Conservation (phyloP, 78 protist genomes). For the Capsaspora owczarzaki region DNA sequence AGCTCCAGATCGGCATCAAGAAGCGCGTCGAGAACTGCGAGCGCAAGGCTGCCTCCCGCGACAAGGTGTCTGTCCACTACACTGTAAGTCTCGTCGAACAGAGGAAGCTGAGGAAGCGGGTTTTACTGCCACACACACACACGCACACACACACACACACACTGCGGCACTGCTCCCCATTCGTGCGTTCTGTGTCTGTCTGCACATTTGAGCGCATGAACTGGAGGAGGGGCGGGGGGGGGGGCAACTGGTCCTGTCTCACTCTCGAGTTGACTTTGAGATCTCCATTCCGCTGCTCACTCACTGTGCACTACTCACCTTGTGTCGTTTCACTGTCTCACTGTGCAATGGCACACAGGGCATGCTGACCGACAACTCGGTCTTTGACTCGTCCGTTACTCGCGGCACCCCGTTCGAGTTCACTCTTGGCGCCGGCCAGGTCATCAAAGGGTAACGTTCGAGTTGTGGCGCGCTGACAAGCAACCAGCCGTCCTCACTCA, state of each 20-base stretch:
- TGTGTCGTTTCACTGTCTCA: not conserved
- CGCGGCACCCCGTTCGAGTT: slow-evolving; percentile 21
- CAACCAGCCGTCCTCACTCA: not conserved
- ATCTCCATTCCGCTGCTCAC: not conserved
- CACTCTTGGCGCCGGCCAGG: slow-evolving; percentile 21
- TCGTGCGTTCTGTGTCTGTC: not conserved
- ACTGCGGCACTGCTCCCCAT: not conserved
- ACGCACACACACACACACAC: not conserved
- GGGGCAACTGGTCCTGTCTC: not conserved
- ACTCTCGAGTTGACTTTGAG: not conserved
- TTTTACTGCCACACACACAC: not conserved
- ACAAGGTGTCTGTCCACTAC: not conserved
- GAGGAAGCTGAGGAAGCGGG: not conserved
- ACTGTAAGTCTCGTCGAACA: not conserved
- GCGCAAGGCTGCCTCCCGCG: not conserved
- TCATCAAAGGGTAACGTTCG: slow-evolving; percentile 42
- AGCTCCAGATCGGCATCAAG: not conserved
- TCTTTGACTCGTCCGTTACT: slow-evolving; percentile 5
- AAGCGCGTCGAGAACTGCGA: not conserved
- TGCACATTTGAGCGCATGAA: not conserved
- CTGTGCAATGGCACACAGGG: not conserved
- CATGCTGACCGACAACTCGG: not conserved
- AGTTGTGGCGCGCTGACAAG: not conserved
- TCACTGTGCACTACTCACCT: not conserved
- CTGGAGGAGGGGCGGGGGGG: no score